These are phyloP conservation scores for Chaetomium sp. DNA, from an alignment of 2,329 filamentous ascomycete genomes.

Conservation along the genomic window DNA sequence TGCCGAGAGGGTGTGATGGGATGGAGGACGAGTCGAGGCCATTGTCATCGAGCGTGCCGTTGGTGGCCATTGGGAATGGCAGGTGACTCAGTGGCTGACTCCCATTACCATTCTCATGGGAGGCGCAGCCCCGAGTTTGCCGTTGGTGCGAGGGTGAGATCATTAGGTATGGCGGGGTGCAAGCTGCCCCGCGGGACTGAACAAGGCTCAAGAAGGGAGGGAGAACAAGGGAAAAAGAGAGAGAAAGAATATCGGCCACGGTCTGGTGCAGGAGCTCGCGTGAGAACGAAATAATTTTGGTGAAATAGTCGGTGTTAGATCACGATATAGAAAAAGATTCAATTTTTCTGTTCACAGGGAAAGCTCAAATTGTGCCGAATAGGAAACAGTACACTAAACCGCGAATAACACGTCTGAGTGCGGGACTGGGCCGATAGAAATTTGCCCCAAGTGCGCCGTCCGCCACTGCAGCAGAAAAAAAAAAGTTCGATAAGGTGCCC, in stretches of 20 bases:
- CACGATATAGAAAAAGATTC: too few species aligned
- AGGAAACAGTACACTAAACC: too few species aligned
- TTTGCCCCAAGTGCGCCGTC: neutral
- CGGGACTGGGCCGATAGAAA: neutral
- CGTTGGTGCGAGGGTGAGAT: conserved; percentile 15
- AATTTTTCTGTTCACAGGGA: too few species aligned
- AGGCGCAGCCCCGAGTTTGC: conserved; percentile 1
- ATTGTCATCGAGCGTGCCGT: conserved; percentile 6
- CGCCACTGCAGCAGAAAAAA: neutral
- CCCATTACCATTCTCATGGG: conserved; percentile 10
- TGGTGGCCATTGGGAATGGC: conserved; percentile 3
- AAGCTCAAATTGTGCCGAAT: too few species aligned
- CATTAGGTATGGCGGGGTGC: conserved; percentile 5
- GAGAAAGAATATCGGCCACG: too few species aligned
- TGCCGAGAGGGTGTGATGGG: conserved; percentile 70
- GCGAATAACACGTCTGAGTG: neutral
- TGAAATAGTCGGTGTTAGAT: too few species aligned
- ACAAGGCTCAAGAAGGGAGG: too few species aligned
- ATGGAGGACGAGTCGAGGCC: conserved; percentile 43
- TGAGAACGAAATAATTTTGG: too few species aligned
- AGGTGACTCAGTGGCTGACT: conserved; percentile 12
- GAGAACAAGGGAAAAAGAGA: too few species aligned
- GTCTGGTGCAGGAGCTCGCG: too few species aligned
- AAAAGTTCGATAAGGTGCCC: conserved; percentile 5
- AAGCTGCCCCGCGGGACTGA: neutral